Evolutionary conservation across 1,284 basidiomycete species (phyloP).

Genomic region (Ceratobasidium sp.): DNA sequence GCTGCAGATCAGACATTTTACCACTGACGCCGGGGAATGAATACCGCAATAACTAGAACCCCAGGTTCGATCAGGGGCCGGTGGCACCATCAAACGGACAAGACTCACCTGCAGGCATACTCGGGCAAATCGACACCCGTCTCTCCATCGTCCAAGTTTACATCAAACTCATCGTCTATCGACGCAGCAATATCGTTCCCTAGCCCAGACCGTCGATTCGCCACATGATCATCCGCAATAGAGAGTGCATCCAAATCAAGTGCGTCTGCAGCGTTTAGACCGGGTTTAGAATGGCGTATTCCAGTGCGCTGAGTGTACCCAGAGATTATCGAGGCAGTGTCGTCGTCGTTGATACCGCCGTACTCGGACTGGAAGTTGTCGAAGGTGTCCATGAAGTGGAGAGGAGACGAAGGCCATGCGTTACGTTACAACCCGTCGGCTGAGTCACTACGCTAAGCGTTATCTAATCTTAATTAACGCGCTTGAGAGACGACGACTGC

Average conservation of each 20-base stretch:
- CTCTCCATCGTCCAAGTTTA: slow-evolving; percentile 89
- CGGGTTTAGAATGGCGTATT: slow-evolving; percentile 59
- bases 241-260: slow-evolving; percentile 70
- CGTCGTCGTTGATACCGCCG: slow-evolving; percentile 82
- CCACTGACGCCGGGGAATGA: slow-evolving; percentile 96
- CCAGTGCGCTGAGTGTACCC: slow-evolving; percentile 68
- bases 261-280: slow-evolving; percentile 63
- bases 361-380: slow-evolving; percentile 81
- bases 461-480: no score
- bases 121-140: slow-evolving; percentile 84
- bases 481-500: slow-evolving; percentile 8
- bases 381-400: slow-evolving; percentile 78
- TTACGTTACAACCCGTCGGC: slow-evolving; percentile 5
- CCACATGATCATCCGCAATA: slow-evolving; percentile 66
- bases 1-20: slow-evolving; percentile 94
- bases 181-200: slow-evolving; percentile 55
- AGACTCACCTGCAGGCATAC: slow-evolving; percentile 91
- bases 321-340: slow-evolving; percentile 80
- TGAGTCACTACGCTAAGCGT: background rate
- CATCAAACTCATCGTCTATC: slow-evolving; percentile 88
- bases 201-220: slow-evolving; percentile 59
- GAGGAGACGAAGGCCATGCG: background rate
- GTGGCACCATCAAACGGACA: slow-evolving; percentile 6
- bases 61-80: slow-evolving; percentile 29
- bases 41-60: slow-evolving; percentile 94